Evolutionary conservation across 306 rosid species (phyloP).

Genomic region (Malus asiatica): DNA sequence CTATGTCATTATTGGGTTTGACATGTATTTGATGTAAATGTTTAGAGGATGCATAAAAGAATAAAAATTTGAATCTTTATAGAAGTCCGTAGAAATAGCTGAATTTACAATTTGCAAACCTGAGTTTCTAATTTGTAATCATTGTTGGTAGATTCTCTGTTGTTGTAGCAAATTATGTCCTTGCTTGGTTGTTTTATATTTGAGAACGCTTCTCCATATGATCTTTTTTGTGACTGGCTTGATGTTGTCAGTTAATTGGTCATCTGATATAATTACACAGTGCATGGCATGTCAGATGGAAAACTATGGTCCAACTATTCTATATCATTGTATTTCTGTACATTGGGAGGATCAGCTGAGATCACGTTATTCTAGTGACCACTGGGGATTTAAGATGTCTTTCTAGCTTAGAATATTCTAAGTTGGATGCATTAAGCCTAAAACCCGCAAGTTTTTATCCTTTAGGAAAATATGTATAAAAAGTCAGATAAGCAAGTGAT

Average conservation of each 20-base stretch:
- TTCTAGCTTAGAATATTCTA: not conserved
- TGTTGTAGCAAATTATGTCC: not conserved
- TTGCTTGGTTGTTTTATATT: not conserved
- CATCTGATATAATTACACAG: not conserved
- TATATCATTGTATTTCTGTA: not conserved
- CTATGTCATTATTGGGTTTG: not conserved
- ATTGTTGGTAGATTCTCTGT: not conserved
- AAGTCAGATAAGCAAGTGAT: not conserved
- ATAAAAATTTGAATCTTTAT: not conserved
- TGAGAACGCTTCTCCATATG: not conserved
- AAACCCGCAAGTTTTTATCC: not conserved
- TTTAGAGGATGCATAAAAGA: not conserved
- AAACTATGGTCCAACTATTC: not conserved
- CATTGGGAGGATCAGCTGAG: not conserved
- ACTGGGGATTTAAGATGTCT: not conserved
- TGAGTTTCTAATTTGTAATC: not conserved
- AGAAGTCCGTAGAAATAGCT: not conserved
- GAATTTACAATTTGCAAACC: not conserved
- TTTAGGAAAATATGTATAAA: not conserved
- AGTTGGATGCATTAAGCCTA: not conserved
- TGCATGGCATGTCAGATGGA: not conserved
- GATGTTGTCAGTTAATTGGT: not conserved
- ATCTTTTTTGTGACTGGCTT: not conserved
- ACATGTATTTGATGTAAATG: not conserved
- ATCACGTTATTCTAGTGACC: not conserved